Evolutionary conservation across 2,329 filamentous ascomycete species (phyloP).

Genomic region (Boeremia exigua): DNA sequence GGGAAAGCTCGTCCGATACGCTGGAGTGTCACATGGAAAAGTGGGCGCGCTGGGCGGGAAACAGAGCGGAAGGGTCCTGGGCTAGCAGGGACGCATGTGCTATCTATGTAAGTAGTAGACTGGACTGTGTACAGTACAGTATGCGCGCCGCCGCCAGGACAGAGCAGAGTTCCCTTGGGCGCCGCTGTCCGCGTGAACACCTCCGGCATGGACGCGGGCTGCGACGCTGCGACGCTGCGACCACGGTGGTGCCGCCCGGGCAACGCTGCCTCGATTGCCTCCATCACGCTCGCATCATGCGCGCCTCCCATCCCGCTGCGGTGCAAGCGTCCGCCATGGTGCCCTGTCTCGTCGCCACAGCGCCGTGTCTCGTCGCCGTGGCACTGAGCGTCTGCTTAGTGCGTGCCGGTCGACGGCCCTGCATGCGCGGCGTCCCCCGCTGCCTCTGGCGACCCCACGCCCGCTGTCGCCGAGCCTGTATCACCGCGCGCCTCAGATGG

Average conservation of each 20-base stretch:
- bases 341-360: too few species aligned
- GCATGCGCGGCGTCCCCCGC: conserved; percentile 22
- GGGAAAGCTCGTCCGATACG: conserved; percentile 17
- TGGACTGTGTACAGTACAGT: background rate
- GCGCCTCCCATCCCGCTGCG: background rate
- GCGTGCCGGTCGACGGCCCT: conserved; percentile 19
- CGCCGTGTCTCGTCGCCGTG: too few species aligned
- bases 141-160: background rate
- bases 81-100: background rate
- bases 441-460: conserved; percentile 13
- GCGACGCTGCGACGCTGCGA: background rate
- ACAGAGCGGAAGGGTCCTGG: conserved; percentile 1
- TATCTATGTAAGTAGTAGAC: too few species aligned
- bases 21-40: conserved; percentile 13
- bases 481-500: conserved; percentile 4
- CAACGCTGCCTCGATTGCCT: background rate
- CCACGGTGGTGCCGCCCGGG: conserved; percentile 1
- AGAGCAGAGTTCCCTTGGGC: background rate
- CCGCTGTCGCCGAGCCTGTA: conserved; percentile 6
- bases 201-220: conserved; percentile 12
- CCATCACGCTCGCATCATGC: background rate
- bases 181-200: conserved; percentile 12
- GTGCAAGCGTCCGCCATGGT: background rate
- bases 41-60: conserved; percentile 1
- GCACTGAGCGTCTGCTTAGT: conserved; percentile 1